phyloP scores from a whole-genome alignment of 345 rosid species.

The Psidium friedrichsthalianum region DNA sequence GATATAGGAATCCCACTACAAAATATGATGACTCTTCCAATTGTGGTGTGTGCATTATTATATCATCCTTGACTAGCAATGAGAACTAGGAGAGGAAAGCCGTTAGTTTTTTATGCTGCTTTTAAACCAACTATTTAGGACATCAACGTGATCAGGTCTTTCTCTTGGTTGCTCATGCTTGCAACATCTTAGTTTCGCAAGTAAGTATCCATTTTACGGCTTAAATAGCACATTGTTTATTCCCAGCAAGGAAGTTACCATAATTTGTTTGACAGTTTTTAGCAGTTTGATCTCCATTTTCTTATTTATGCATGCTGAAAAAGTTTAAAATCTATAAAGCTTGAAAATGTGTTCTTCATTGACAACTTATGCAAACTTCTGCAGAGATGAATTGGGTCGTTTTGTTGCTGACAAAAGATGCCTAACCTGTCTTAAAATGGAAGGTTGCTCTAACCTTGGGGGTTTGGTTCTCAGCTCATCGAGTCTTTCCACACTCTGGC shows the following conservation, averaged over 20 bases:
- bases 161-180: not conserved
- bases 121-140: not conserved
- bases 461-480: slow-evolving; percentile 68
- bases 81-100: not conserved
- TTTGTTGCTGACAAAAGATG: slow-evolving; percentile 91
- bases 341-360: not conserved
- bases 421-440: slow-evolving; percentile 79
- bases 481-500: slow-evolving; percentile 84
- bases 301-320: not conserved
- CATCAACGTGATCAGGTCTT: not conserved
- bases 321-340: not conserved
- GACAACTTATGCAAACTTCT: slow-evolving; percentile 1
- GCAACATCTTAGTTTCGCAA: not conserved
- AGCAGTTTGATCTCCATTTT: not conserved
- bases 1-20: not conserved
- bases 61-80: not conserved
- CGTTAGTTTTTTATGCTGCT: not conserved
- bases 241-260: not conserved
- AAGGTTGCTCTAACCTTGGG: slow-evolving; percentile 84
- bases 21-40: not conserved
- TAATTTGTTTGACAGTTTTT: not conserved
- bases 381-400: slow-evolving; percentile 83
- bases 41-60: not conserved
- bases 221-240: not conserved
- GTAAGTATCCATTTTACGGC: not conserved